Evolutionary conservation across 106 monocot species (phyloP).

Genomic region (Allium sativum): DNA sequence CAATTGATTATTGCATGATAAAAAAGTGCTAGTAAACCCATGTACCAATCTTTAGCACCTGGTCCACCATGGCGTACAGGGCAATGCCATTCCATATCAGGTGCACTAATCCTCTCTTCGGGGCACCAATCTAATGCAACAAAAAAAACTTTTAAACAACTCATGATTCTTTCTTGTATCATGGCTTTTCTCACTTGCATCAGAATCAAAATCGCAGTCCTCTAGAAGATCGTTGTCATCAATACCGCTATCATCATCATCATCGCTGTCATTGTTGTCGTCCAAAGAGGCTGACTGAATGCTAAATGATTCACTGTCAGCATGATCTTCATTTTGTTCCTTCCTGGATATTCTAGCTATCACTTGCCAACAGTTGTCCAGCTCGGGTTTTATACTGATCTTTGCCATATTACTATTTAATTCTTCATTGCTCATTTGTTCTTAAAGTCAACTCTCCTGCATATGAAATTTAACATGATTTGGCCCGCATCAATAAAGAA

Average conservation of each 20-base stretch:
- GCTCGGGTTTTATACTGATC: constrained; percentile 15
- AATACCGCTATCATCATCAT: constrained; percentile 16
- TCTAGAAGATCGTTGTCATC: constrained; percentile 16
- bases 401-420: constrained; percentile 13
- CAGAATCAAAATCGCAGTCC: constrained; percentile 78
- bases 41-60: constrained; percentile 90
- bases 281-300: no score
- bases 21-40: constrained; percentile 60
- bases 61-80: constrained; percentile 76
- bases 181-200: constrained; percentile 58
- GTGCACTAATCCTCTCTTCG: constrained; percentile 52
- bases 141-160: constrained; percentile 72
- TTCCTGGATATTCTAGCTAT: constrained; percentile 23
- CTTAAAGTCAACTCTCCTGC: no score
- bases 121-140: constrained; percentile 36
- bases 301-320: no score
- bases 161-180: constrained; percentile 58
- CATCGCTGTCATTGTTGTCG: neutral
- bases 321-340: neutral
- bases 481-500: no score
- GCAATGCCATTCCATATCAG: constrained; percentile 77
- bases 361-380: constrained; percentile 20
- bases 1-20: no score
- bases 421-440: constrained; percentile 5
- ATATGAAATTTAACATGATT: no score